Evolutionary conservation across 2,329 filamentous ascomycete genomes (phyloP), one percentile per base, ranked within the genome.

Genomic region (Aureobasidium melanogenum): DNA sequence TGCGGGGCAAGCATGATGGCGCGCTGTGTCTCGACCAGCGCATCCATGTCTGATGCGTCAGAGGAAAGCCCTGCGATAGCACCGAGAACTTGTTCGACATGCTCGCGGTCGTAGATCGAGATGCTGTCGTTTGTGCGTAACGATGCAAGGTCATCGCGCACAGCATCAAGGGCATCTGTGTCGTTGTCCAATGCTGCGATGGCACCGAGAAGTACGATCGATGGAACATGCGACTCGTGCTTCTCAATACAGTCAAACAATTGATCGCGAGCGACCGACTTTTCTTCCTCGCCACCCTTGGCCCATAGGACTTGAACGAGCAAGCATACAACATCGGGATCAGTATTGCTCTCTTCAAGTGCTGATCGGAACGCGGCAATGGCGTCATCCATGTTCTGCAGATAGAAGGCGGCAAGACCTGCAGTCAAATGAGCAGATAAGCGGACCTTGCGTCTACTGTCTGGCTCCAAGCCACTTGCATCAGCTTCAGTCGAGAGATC

Each of bases 241-340:
- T 79, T 81, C 67, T 92, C 89, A 14, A 96, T 86, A 38, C 88
- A 86, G 15, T 86, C 86, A 68, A 96, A 93, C 0, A 99, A 80
- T 65, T 89, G 84, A 57, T 88, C 85, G 3, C 91, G 83, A 17
- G 93, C 92, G 64, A 88, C 85, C 54, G 87, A 84, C 50, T 87
- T 84, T 60, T 92, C 88, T 0, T 86, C 81, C 7, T 87, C 84
- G 0, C 86, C 85, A 9, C 89, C 91, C 65, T 90, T 91, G 0
- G 92, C 92, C 93, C 94, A 99, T 0, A 97, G 81, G 0, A 97
- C 89, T 73, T 97, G 91, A 0, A 92, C 89, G 14, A 97, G 80
- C 14, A 97, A 80, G 69, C 92, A 97, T 0, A 91, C 86, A 1
- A 93, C 88, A 69, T 97, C 91, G 0, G 92, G 88, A 64, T 91